Conservation (phyloP, 768 basidiomycete genomes). For the Kwoniella mangroviensis region DNA sequence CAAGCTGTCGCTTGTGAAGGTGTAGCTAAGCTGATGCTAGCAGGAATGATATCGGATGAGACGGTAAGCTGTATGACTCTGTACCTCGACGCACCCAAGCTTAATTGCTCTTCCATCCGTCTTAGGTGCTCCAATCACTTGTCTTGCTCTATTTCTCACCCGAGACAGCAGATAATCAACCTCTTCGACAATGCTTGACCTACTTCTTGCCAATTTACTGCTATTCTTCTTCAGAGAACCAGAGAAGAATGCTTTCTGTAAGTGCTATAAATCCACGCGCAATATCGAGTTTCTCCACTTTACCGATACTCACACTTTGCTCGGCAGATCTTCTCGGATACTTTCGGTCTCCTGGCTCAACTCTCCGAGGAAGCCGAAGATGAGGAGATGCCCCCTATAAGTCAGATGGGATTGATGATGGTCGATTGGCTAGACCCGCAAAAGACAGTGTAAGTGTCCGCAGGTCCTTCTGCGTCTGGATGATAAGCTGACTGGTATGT, state of each 20-base stretch:
- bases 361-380: constrained; percentile 71
- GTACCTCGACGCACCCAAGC: background rate
- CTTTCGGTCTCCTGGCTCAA: constrained; percentile 68
- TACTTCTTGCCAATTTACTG: constrained; percentile 87
- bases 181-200: constrained; percentile 79
- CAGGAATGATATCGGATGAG: constrained; percentile 74
- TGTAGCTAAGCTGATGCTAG: constrained; percentile 80
- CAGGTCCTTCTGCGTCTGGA: background rate
- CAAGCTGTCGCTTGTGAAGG: constrained; percentile 77
- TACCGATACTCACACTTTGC: background rate
- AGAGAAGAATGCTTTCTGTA: constrained; percentile 72
- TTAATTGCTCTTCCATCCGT: background rate
- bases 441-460: constrained; percentile 64
- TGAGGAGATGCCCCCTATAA: constrained; percentile 69
- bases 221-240: constrained; percentile 76
- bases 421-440: constrained; percentile 87
- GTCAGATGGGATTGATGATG: constrained; percentile 77
- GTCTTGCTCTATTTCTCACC: constrained; percentile 75
- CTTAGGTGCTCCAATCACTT: constrained; percentile 63
- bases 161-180: constrained; percentile 76
- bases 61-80: constrained; percentile 61
- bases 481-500: background rate
- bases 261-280: constrained; percentile 35
- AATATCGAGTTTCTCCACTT: background rate
- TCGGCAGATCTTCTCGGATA: constrained; percentile 70